A percentile compares a stretch with the other conserved stretches of the same genome.
Evolutionary conservation across 2,329 filamentous ascomycete genomes (phyloP).

Genomic region (Hypoxylon sp.): DNA sequence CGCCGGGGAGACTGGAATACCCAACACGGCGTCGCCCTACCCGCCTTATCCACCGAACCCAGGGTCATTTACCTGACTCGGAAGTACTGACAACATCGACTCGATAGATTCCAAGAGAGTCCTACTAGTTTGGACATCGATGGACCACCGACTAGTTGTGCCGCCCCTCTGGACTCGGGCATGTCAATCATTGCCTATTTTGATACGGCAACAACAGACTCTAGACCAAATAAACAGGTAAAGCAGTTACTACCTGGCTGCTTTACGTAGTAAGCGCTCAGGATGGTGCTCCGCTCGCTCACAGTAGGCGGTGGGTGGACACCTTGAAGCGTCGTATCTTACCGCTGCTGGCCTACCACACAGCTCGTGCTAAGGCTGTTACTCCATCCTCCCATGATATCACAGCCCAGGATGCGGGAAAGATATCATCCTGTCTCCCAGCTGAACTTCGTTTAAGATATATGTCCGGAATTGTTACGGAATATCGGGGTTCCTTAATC

Average conservation of each 20-base stretch:
- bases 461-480: conserved; percentile 29
- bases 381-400: conserved; percentile 28
- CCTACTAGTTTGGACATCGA: conserved; percentile 23
- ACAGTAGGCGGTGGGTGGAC: conserved; percentile 8
- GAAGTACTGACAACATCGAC: conserved; percentile 23
- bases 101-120: conserved; percentile 33
- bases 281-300: conserved; percentile 19
- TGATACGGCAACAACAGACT: conserved; percentile 17
- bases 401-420: conserved; percentile 9
- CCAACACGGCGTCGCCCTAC: conserved; percentile 11
- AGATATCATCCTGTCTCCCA: conserved; percentile 13
- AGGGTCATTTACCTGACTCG: conserved; percentile 24
- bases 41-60: conserved; percentile 8
- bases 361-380: conserved; percentile 9
- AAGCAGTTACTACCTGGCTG: conserved; percentile 12
- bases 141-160: conserved; percentile 19
- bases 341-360: conserved; percentile 21
- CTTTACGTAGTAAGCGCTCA: conserved; percentile 21
- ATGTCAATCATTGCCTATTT: conserved; percentile 35
- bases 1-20: conserved; percentile 3
- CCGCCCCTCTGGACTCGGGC: conserved; percentile 16
- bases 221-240: conserved; percentile 24
- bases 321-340: conserved; percentile 18
- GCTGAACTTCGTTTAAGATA: conserved; percentile 20
- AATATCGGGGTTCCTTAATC: conserved; percentile 15